Base-by-base conservation (phyloP, 805 yeast genomes). In the Ogataea dorogensis region DNA sequence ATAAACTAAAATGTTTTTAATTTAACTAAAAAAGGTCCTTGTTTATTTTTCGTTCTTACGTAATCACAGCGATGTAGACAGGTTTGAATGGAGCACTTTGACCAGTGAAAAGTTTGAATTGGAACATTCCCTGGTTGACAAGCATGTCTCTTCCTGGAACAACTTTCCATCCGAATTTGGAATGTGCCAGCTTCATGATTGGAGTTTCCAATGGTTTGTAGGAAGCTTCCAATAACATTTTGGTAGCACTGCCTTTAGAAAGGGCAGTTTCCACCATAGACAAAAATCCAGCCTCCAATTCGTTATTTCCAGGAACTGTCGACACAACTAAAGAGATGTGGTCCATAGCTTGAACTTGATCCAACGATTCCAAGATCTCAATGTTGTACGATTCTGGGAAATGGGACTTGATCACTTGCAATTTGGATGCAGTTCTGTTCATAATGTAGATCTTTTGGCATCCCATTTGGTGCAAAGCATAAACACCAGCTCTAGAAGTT, bases 401-500 rank as follows among this genome's bases (percentile, higher is more conserved):
- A 3, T 73, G 64, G 1, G 68, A 58, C 43, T 73, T 73, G 47
- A 93, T 66, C 1, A 71, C 79, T 14, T 58, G 56, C 34, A 87
- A 66, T 54, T 86, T 86, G 7, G 80, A 64, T 1, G 65, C 58
- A 2, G 96, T 87, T 59, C 98, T 78, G 67, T 89, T 91, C 40
- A 86, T 57, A 68, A 91, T 68, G 65, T 79, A 87, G 42, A 91
- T 85, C 49, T 70, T 77, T 15, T 64, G 50, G 59, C 94, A 86
- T 2, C 96, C 96, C 67, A 91, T 64, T 43, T 76, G 54, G 54
- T 78, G 75, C 47, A 93, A 70, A 1, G 98, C 97, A 59, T 75
- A 88, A 11, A 86, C 77, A 0, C 97, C 98, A 26, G 98, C 96
- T 53, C 96, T 75, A 1, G 96, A 81, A 17, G 99, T 89, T 28